Base-by-base conservation (phyloP, 148 eudicot species). In the Gaultheria prostrata region DNA sequence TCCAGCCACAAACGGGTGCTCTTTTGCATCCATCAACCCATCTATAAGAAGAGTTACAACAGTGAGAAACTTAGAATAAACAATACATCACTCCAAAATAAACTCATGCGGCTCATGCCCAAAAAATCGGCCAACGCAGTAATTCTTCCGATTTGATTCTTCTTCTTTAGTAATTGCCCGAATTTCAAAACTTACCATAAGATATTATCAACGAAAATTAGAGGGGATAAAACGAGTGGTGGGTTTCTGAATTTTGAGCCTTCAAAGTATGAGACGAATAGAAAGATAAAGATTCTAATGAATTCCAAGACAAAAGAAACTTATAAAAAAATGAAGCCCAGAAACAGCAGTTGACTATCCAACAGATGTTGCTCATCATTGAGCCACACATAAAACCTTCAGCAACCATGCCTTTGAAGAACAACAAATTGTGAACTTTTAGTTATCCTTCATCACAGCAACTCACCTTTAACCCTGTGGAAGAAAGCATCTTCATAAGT, bases 401-500 rank as follows among this genome's bases (percentile, higher is more conserved):
- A 81, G 30, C 24, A 48, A n/a, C 33, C 65, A 49, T 49, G 30
- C 6, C 28, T 82, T 71, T 26, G 45, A 50, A 45, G 28, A 13
- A 20, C 17, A 53, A 51, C 21, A 21, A 50, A 28, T 32, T 21
- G 33, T 30, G 8, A 14, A 6, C 35, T 28, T 24, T 14, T 28
- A 15, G 8, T 5, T 53, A 3, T 28, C 21, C 61, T 48, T 2
- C n/a, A 33, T 18, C 12, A 67, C 11, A 39, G 5, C 15, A 32
- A 78, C 20, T 24, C 70, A 94, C 98, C 95, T 92, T 93, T 94
- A 59, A 91, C 76, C 82, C 85, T 85, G 26, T 33, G 78, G 83
- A 94, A 82, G 71, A 89, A 87, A 73, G 88, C 93, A 81, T 89
- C 91, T 87, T 94, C 98, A 46, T 89, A 91, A 61, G 85, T 77